Evolutionary conservation across 2,329 filamentous ascomycete species (phyloP), one percentile per base, ranked within the genome.

Genomic region (Pseudonectria foliicola): DNA sequence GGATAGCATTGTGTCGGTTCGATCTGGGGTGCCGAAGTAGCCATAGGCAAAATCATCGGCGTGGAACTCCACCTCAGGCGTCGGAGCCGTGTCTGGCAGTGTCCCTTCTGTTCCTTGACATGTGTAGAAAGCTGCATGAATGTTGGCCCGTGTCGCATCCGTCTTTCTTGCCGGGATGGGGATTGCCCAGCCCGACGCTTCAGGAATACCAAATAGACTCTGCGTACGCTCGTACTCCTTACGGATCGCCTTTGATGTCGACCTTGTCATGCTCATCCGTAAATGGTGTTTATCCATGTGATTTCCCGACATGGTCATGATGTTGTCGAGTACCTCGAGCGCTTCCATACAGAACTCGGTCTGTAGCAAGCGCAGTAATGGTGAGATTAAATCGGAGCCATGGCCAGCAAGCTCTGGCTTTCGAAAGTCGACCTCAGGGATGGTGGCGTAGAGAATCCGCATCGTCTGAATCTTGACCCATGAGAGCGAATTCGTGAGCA

Each of bases 191-290:
- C 92, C 92, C 12, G 86, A 92, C 14, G 88, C 82, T 56, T 96
- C 90, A 0, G 92, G 92, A 39, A 98, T 96, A 18, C 93, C 93
- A 57, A 96, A 98, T 24, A 98, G 65, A 53, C 88, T 95, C 57
- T 95, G 85, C 0, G 87, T 95, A 14, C 85, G 81, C 55, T 95
- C 90, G 50, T 95, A 96, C 61, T 96, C 89, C 56, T 95, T 96
- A 31, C 86, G 81, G 32, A 92, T 83, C 0, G 83, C 79, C 49
- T 85, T 83, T 1, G 88, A 92, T 3, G 88, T 87, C 1, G 85
- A 81, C 10, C 85, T 82, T 5, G 88, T 89, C 87, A 98, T 95
- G 60, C 90, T 96, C 93, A 98, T 98, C 26, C 92, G 80, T 39
- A 98, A 67, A 54, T 96, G 88, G 50, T 95, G 87, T 50, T 85